A percentile compares a stretch with the other conserved stretches of the same genome.
These are phyloP conservation scores for Naganishia liquefaciens DNA, from an alignment of 1,284 basidiomycete genomes.

Conservation along the genomic window DNA sequence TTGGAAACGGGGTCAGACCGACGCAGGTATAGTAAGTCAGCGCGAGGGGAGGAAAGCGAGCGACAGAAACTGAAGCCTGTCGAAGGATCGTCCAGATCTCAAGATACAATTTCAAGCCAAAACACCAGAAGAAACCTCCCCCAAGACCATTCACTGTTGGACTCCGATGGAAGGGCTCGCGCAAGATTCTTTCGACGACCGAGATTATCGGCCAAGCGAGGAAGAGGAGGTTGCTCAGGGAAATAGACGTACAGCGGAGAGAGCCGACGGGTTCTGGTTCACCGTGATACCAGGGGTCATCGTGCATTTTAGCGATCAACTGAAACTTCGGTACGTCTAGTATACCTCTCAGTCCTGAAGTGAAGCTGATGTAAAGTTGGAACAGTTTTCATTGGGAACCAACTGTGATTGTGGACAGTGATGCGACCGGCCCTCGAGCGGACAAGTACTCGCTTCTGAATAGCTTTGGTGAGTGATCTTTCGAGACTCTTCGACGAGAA, in stretches of 20 bases:
- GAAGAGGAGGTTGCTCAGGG: not conserved
- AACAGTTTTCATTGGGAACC: constrained; percentile 24
- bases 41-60: not conserved
- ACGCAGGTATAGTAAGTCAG: constrained; percentile 6
- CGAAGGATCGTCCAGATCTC: not conserved
- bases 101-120: not conserved
- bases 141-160: not conserved
- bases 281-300: not conserved
- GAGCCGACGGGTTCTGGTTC: not conserved
- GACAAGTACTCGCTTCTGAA: constrained; percentile 6
- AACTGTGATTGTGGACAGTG: constrained; percentile 7
- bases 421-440: constrained; percentile 22
- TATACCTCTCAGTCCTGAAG: not conserved
- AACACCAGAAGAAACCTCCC: too few relatives aligned
- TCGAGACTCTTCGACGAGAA: too few relatives aligned
- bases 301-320: not conserved
- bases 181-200: constrained; percentile 6
- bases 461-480: constrained; percentile 20
- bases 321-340: constrained; percentile 11
- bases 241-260: too few relatives aligned
- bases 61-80: not conserved
- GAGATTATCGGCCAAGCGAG: not conserved
- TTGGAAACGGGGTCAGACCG: constrained; percentile 1
- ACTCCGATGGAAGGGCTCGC: not conserved
- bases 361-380: too few relatives aligned